Conservation (phyloP, 2,329 filamentous ascomycete species). For the Podosphaera fusca region DNA sequence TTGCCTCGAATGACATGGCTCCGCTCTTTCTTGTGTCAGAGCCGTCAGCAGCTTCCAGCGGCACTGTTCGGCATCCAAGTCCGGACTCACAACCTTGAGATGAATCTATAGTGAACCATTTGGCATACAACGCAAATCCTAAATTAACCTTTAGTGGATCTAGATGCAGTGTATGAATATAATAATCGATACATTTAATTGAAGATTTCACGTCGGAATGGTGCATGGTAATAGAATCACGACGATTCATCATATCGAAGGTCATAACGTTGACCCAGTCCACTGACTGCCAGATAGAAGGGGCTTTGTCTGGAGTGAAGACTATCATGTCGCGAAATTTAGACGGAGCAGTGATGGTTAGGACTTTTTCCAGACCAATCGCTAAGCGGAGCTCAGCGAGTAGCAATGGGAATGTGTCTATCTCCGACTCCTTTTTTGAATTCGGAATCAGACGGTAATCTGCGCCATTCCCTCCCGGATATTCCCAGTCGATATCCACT, state of each 20-base stretch:
- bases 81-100: conserved; percentile 17
- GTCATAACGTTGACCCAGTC: conserved; percentile 50
- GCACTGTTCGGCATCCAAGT: conserved; percentile 29
- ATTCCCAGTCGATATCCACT: conserved; percentile 28
- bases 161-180: conserved; percentile 20
- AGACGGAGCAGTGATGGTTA: conserved; percentile 47
- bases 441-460: conserved; percentile 47
- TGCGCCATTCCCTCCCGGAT: conserved; percentile 32
- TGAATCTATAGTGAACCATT: conserved; percentile 31
- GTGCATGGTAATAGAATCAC: conserved; percentile 38
- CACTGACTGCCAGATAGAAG: conserved; percentile 32
- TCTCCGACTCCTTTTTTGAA: conserved; percentile 33
- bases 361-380: conserved; percentile 30
- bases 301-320: conserved; percentile 33
- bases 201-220: conserved; percentile 37
- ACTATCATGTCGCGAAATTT: conserved; percentile 42
- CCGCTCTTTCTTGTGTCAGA: neutral
- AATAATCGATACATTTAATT: conserved; percentile 30
- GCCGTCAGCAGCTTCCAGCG: conserved; percentile 29
- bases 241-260: conserved; percentile 48
- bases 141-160: conserved; percentile 29
- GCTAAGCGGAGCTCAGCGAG: conserved; percentile 32
- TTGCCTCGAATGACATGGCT: neutral
- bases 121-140: conserved; percentile 44
- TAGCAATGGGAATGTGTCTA: conserved; percentile 38